These are phyloP conservation scores for Sugiyamaella lignohabitans DNA, from an alignment of 805 yeast species.

Conservation along the genomic window DNA sequence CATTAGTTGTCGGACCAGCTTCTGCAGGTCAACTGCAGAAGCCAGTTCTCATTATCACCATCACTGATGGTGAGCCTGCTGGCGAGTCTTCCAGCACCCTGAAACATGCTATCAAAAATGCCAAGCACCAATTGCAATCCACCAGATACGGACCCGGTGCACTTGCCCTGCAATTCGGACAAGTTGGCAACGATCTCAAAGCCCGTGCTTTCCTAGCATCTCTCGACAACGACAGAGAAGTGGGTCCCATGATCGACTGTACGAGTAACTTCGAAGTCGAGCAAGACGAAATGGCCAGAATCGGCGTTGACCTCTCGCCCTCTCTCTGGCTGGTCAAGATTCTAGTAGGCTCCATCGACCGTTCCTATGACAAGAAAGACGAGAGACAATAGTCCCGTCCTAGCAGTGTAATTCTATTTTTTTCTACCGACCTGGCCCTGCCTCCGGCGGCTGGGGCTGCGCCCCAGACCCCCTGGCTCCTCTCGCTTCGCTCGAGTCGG, in stretches of 20 bases:
- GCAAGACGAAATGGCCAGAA: slow-evolving; percentile 28
- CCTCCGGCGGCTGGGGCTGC: too few relatives aligned
- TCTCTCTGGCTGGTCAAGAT: slow-evolving; percentile 28
- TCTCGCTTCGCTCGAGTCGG: too few relatives aligned
- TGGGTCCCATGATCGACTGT: slow-evolving; percentile 27
- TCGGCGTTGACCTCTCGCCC: slow-evolving; percentile 28
- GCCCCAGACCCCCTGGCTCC: too few relatives aligned
- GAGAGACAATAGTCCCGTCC: too few relatives aligned
- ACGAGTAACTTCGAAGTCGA: slow-evolving; percentile 29
- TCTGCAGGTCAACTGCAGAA: slow-evolving; percentile 21
- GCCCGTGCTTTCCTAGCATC: slow-evolving; percentile 27
- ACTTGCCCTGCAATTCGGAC: slow-evolving; percentile 30
- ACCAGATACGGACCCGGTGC: slow-evolving; percentile 28
- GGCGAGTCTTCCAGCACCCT: slow-evolving; percentile 25
- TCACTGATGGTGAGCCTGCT: slow-evolving; percentile 32
- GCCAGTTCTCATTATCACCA: slow-evolving; percentile 27
- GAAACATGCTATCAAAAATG: slow-evolving; percentile 21
- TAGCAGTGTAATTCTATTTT: too few relatives aligned
- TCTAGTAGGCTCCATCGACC: slow-evolving; percentile 27
- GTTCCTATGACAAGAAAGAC: slow-evolving; percentile 28
- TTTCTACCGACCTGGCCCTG: too few relatives aligned
- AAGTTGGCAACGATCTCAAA: slow-evolving; percentile 29
- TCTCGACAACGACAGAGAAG: slow-evolving; percentile 26
- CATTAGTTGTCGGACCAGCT: slow-evolving; percentile 24
- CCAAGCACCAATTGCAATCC: slow-evolving; percentile 21